Base-by-base conservation (phyloP, 2,329 filamentous ascomycete genomes). In the Penicillium griseofulvum region DNA sequence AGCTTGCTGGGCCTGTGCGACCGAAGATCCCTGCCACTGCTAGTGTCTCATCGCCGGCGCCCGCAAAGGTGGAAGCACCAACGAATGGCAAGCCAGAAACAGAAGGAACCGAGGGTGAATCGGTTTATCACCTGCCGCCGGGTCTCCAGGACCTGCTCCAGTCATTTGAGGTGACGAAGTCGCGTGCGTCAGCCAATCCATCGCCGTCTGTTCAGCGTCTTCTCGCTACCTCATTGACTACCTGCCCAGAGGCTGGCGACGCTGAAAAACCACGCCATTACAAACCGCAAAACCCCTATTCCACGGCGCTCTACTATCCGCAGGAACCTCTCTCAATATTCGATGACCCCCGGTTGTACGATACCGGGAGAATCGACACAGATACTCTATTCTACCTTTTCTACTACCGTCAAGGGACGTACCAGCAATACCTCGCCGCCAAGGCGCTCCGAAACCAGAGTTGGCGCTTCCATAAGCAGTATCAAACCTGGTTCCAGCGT, bases 381-480 rank as follows among this genome's bases (percentile, higher is more conserved):
- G 94, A 99, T 70, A 96, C 93, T 29, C 81, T 99, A 10, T 99
- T 99, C 76, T 99, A 99, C 76, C 89, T 96, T 43, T 99, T 99
- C 77, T 99, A 99, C 80, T 99, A 99, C 80, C 91, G 93, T 65
- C 94, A 99, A 75, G 91, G 91, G 26, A 92, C 91, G 1, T 92
- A 96, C 65, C 92, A 97, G 73, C 94, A 99, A 72, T 97, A 92
- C 70, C 82, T 97, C 56, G 91, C 94, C 1, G 94, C 94, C 14
- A 96, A 96, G 76, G 91, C 94, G n/a, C 79, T 99, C 49, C 99
- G 99, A 78, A 90, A 93, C 63, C 94, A 99, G 75, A 97, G 92
- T 75, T 99, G 94, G 94, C 85, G 94, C 54, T 99, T 99, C 74
- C 94, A 99, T 78, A 99, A 99, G 80, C 94, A 97, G 74, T 99